Evolutionary conservation across 257 asterid species (phyloP).

Genomic region (Rubia yunnanensis): DNA sequence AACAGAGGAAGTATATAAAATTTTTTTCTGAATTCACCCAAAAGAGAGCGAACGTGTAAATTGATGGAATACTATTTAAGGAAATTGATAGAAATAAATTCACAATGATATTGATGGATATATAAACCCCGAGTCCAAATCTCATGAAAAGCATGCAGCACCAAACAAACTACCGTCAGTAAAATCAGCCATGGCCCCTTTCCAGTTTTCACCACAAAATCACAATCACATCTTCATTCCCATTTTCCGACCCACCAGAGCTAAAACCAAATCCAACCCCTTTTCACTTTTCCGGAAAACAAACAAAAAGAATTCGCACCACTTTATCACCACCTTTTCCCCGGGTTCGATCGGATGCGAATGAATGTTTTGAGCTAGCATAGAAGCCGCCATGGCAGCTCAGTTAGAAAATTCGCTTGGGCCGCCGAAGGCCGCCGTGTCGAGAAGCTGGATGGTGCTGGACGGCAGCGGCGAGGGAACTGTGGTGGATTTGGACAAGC

Average conservation of each 20-base stretch:
- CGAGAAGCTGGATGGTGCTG: slow-evolving; percentile 62
- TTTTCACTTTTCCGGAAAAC: not conserved
- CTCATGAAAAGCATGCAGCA: not conserved
- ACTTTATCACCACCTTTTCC: not conserved
- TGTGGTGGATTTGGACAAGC: slow-evolving; percentile 73
- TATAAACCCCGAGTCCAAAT: not conserved
- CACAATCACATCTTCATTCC: not conserved
- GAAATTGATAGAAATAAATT: too few relatives aligned
- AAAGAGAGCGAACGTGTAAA: too few relatives aligned
- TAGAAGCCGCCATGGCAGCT: slow-evolving; percentile 19
- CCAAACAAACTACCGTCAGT: not conserved
- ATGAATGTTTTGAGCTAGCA: not conserved
- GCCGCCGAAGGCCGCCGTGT: slow-evolving; percentile 36
- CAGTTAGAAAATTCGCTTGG: slow-evolving; percentile 18
- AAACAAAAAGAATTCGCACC: not conserved
- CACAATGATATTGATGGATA: too few relatives aligned
- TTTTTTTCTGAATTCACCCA: too few relatives aligned
- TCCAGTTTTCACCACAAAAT: slow-evolving; percentile 1
- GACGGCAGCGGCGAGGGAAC: slow-evolving; percentile 51
- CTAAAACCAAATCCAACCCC: not conserved
- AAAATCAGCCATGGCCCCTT: slow-evolving; percentile 5
- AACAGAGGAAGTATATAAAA: too few relatives aligned
- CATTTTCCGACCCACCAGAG: too few relatives aligned
- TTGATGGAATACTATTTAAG: not conserved
- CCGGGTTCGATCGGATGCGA: not conserved